phyloP scores from a whole-genome alignment of 2,329 filamentous ascomycete species.

The Akanthomyces lecanii region DNA sequence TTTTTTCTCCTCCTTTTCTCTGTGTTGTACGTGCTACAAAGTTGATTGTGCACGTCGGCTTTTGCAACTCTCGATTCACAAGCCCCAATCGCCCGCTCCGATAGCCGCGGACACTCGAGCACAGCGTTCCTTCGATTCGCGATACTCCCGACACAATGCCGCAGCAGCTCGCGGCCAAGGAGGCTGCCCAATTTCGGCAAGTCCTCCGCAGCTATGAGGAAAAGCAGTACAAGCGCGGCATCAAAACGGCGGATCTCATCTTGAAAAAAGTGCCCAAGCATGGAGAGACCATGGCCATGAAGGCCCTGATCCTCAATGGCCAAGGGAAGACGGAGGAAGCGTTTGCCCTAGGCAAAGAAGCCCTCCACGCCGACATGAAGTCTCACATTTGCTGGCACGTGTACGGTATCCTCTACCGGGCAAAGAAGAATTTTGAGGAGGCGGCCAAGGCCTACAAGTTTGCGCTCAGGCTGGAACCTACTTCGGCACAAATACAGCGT shows the following conservation, averaged over 20 bases:
- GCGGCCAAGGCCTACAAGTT: slow-evolving; percentile 99
- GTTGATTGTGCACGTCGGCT: not conserved
- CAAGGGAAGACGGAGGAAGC: slow-evolving; percentile 92
- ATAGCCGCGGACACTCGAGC: slow-evolving; percentile 14
- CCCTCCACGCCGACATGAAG: slow-evolving; percentile 94
- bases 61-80: not conserved
- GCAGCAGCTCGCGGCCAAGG: slow-evolving; percentile 76
- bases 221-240: slow-evolving; percentile 92
- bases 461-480: slow-evolving; percentile 87
- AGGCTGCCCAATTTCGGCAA: slow-evolving; percentile 88
- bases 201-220: slow-evolving; percentile 95
- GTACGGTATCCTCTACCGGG: slow-evolving; percentile 88
- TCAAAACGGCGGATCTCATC: slow-evolving; percentile 95
- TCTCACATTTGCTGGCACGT: slow-evolving; percentile 99
- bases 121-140: not conserved
- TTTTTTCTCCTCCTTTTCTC: not conserved
- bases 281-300: slow-evolving; percentile 98
- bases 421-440: slow-evolving; percentile 96
- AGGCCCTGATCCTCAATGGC: slow-evolving; percentile 91
- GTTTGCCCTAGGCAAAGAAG: slow-evolving; percentile 86
- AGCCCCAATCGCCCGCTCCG: not conserved
- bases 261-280: slow-evolving; percentile 91
- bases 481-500: slow-evolving; percentile 87
- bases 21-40: not conserved
- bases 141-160: slow-evolving; percentile 43